Percentiles rank a stretch among this genome's conserved stretches.
Evolutionary conservation across 306 rosid genomes (phyloP).

Genomic region (Pterocarpus macrocarpus): DNA sequence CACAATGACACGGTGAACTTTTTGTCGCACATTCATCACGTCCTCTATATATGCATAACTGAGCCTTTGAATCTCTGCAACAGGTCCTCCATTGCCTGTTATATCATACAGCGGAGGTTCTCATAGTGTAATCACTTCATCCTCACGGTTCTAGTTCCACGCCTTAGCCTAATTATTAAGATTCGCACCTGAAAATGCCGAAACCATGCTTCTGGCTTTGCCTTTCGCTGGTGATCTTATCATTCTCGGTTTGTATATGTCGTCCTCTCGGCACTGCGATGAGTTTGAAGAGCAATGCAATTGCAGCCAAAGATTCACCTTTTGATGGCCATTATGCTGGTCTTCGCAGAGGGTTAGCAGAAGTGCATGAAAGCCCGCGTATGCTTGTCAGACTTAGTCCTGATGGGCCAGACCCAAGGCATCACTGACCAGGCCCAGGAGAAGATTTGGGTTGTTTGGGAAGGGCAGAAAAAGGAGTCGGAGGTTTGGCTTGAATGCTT

Average conservation of each 20-base stretch:
- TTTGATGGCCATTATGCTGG: constrained; percentile 11
- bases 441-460: background rate
- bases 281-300: constrained; percentile 13
- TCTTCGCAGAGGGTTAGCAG: background rate
- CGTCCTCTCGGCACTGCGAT: background rate
- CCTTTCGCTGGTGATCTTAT: background rate
- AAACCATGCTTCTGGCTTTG: background rate
- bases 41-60: too few relatives aligned
- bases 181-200: background rate
- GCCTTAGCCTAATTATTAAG: too few relatives aligned
- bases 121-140: too few relatives aligned
- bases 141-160: too few relatives aligned
- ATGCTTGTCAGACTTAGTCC: constrained; percentile 42
- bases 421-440: constrained; percentile 34
- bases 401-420: constrained; percentile 48
- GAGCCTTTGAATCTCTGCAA: too few relatives aligned
- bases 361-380: constrained; percentile 31
- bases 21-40: too few relatives aligned
- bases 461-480: too few relatives aligned
- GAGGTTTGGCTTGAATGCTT: too few relatives aligned
- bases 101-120: too few relatives aligned
- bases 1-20: too few relatives aligned
- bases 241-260: background rate
- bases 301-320: background rate
- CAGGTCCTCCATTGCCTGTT: too few relatives aligned